Base-by-base conservation (phyloP, 192 early-diverging fungal genomes). In the Endogone sp. region DNA sequence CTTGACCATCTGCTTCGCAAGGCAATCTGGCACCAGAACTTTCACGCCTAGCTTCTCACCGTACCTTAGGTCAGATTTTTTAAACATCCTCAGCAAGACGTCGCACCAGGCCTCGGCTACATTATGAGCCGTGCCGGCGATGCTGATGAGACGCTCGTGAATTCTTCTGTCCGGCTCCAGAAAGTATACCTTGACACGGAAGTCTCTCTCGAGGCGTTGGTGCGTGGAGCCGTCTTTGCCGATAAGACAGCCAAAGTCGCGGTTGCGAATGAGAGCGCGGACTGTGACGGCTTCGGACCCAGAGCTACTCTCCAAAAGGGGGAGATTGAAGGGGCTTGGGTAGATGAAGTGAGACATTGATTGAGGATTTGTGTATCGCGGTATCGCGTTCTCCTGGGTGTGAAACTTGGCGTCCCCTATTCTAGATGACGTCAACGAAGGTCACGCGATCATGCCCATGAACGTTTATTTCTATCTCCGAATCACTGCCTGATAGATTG, bases 91-190 rank as follows among this genome's bases (percentile, higher is more conserved):
- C 24, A 61, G 56, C 13, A 64, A 26, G 23, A 56, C 54, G 22
- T 71, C 63, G 20, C 65, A 16, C 71, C 71, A 74, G 4, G 67
- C 67, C 44, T 31, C 24, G 0, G 66, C 71, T 13, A 67, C 44
- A 4, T 55, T 32, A 3, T 61, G 21, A 2, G 29, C 27, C 23
- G 37, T 30, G 28, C 72, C 72, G 23, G 49, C 67, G 26, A 64
- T 37, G 22, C 66, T 74, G 22, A 25, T 28, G 4, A 74, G 55
- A 22, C 72, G 72, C 21, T 27, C 55, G 9, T 6, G 37, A 49
- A 6, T 6, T 9, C 29, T 24, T 2, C 3, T 2, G n/a, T 63
- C 66, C 29, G 21, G 31, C 4, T 16, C 28, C 13, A 27, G 23
- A 44, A 74, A 64, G 22, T 63, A 56, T 23, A 74, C 29, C 20